These are phyloP conservation scores for Lachnellula willkommii DNA, from an alignment of 2,329 filamentous ascomycete genomes.

Conservation along the genomic window DNA sequence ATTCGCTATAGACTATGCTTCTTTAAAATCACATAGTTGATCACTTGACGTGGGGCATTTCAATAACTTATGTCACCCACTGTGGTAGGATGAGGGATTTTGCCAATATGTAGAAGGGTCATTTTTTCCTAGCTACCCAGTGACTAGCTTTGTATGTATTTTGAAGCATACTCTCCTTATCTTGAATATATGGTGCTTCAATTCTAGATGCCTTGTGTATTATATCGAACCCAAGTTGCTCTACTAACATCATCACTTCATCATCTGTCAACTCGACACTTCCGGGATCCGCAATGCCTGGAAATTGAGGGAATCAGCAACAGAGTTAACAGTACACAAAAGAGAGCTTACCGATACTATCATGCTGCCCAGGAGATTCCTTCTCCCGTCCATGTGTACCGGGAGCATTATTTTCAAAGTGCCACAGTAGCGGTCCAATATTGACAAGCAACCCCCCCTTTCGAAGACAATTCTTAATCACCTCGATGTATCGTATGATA, in stretches of 20 bases:
- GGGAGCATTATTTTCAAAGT: constrained; percentile 74
- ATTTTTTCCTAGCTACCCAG: constrained; percentile 77
- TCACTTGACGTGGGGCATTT: too few relatives aligned
- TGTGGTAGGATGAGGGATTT: not conserved
- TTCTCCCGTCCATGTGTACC: constrained; percentile 46
- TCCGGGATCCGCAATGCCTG: constrained; percentile 81
- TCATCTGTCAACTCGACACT: constrained; percentile 86
- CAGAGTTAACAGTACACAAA: not conserved
- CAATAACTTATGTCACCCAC: too few relatives aligned
- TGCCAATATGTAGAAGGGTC: constrained; percentile 10
- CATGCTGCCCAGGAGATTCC: constrained; percentile 46
- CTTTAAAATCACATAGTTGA: too few relatives aligned
- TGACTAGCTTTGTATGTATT: constrained; percentile 74
- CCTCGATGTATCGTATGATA: constrained; percentile 80
- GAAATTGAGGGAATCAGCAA: not conserved
- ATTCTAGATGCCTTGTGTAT: constrained; percentile 55
- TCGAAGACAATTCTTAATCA: constrained; percentile 71
- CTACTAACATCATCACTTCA: constrained; percentile 73
- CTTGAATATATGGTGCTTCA: constrained; percentile 82
- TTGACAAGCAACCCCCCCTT: constrained; percentile 82
- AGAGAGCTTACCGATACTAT: constrained; percentile 37
- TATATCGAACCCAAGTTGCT: constrained; percentile 70
- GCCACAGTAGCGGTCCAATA: constrained; percentile 87
- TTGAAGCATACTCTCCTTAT: constrained; percentile 77
- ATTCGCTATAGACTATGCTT: too few relatives aligned